phyloP scores from a whole-genome alignment of 306 rosid genomes.

The barrel medic (Medicago truncatula) region DNA sequence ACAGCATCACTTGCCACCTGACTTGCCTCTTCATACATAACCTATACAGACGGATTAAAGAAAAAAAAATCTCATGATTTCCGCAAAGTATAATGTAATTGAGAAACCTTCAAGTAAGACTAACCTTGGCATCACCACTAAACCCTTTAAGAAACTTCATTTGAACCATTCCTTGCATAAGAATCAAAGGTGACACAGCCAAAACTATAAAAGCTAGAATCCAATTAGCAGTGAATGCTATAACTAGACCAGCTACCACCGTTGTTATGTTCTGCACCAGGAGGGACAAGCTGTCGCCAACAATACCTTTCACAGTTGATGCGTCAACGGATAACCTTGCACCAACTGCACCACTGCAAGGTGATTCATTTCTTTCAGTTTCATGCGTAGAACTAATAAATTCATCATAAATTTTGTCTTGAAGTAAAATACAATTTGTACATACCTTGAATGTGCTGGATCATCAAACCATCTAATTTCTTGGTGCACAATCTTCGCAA shows the following conservation, averaged over 20 bases:
- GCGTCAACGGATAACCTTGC: conserved; percentile 93
- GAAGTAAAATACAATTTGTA: background rate
- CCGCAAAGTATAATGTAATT: background rate
- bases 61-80: conserved; percentile 12
- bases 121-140: conserved; percentile 88
- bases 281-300: conserved; percentile 79
- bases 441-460: conserved; percentile 86
- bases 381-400: conserved; percentile 15
- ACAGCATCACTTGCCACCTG: conserved; percentile 96
- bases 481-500: conserved; percentile 81
- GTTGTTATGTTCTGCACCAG: conserved; percentile 72
- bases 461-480: conserved; percentile 88
- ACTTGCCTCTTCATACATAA: conserved; percentile 93
- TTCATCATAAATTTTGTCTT: background rate
- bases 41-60: conserved; percentile 45
- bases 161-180: conserved; percentile 65
- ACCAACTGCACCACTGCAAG: conserved; percentile 76
- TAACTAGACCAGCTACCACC: conserved; percentile 58
- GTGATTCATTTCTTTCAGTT: conserved; percentile 13
- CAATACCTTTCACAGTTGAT: conserved; percentile 69
- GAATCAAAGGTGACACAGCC: conserved; percentile 64
- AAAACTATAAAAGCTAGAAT: conserved; percentile 62
- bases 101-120: conserved; percentile 13
- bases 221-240: conserved; percentile 90
- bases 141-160: conserved; percentile 69